Evolutionary conservation across 257 asterid genomes (phyloP).

Genomic region (Primulina huaijiensis): DNA sequence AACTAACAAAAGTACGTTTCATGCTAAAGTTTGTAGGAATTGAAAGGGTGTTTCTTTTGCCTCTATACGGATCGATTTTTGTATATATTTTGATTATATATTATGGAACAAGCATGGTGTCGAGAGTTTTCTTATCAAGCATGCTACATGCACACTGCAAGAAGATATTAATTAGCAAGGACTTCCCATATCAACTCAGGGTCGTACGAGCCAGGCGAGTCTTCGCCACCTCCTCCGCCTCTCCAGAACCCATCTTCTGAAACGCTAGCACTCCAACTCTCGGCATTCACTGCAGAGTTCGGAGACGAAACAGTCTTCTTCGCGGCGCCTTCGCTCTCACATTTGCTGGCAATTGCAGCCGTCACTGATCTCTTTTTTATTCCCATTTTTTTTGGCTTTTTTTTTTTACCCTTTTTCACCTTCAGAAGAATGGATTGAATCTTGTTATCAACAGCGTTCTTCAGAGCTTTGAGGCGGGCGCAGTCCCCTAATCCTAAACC

Average conservation of each 20-base stretch:
- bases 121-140: not conserved
- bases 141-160: too few species aligned
- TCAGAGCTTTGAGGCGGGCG: conserved; percentile 36
- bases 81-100: too few species aligned
- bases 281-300: conserved; percentile 17
- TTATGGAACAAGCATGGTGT: not conserved
- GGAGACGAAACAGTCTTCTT: conserved; percentile 27
- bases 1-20: too few species aligned
- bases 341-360: not conserved
- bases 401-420: conserved; percentile 55
- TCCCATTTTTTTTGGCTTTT: conserved; percentile 31
- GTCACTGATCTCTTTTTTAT: conserved; percentile 18
- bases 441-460: conserved; percentile 67
- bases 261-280: conserved; percentile 31
- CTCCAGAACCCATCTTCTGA: conserved; percentile 52
- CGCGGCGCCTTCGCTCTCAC: conserved; percentile 17
- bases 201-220: conserved; percentile 45
- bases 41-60: too few species aligned
- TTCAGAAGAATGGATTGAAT: conserved; percentile 62
- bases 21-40: too few species aligned
- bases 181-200: conserved; percentile 85
- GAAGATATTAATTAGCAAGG: conserved; percentile 44
- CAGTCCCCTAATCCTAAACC: conserved; percentile 45
- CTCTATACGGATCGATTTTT: too few species aligned
- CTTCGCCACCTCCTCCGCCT: conserved; percentile 37